phyloP scores from a whole-genome alignment of 306 rosid genomes.

The Acacia crassicarpa region DNA sequence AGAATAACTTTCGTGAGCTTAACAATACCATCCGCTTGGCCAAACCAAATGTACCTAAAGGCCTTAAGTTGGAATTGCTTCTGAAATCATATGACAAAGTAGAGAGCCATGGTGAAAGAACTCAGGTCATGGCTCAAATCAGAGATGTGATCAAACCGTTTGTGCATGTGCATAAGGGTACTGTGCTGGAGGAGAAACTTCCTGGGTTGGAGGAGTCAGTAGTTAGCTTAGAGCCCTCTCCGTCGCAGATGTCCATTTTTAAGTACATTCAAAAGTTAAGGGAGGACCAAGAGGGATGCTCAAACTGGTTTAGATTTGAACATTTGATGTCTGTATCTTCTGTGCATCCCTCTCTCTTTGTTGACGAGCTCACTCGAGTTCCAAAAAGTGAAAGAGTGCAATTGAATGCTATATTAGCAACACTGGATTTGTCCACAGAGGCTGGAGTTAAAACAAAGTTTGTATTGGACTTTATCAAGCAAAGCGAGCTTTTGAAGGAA shows the following conservation, averaged over 20 bases:
- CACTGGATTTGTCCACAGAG: neutral
- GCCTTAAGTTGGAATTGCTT: slow-evolving; percentile 35
- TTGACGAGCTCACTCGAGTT: neutral
- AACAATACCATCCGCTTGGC: slow-evolving; percentile 52
- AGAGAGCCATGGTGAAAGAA: slow-evolving; percentile 10
- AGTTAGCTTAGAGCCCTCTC: slow-evolving; percentile 34
- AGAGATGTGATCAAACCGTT: slow-evolving; percentile 45
- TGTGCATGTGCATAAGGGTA: slow-evolving; percentile 53
- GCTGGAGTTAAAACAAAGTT: slow-evolving; percentile 54
- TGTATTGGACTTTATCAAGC: slow-evolving; percentile 50
- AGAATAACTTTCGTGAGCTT: slow-evolving; percentile 67
- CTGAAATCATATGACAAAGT: slow-evolving; percentile 32
- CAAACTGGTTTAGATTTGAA: slow-evolving; percentile 34
- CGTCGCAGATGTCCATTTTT: slow-evolving; percentile 28
- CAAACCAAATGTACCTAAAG: slow-evolving; percentile 34
- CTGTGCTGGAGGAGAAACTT: slow-evolving; percentile 51
- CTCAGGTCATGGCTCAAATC: slow-evolving; percentile 29
- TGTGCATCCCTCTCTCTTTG: slow-evolving; percentile 57
- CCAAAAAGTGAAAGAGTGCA: neutral
- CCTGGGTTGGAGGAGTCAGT: slow-evolving; percentile 53
- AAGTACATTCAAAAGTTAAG: slow-evolving; percentile 10
- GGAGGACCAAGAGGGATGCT: neutral
- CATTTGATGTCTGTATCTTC: slow-evolving; percentile 43
- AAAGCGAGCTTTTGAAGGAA: slow-evolving; percentile 45
- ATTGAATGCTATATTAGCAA: neutral